Percentiles rank a stretch among this genome's conserved stretches.
These are phyloP conservation scores for Corynespora cassiicola DNA, from an alignment of 2,329 filamentous ascomycete genomes.

Conservation along the genomic window DNA sequence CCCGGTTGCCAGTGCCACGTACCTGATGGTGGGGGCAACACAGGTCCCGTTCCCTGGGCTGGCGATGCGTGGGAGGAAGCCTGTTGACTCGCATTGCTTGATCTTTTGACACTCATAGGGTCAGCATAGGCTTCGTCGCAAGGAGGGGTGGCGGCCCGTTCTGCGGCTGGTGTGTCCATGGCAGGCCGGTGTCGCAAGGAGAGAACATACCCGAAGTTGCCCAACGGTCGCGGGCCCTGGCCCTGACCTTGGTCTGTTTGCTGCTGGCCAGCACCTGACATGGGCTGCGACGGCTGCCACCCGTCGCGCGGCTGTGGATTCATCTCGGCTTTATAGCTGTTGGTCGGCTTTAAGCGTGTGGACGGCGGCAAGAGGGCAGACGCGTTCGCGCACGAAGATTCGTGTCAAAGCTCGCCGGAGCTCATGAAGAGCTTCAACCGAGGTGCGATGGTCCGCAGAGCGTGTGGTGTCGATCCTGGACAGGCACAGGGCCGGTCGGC, in stretches of 20 bases:
- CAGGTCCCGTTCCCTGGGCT: slow-evolving; percentile 42
- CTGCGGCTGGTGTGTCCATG: slow-evolving; percentile 23
- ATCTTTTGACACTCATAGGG: slow-evolving; percentile 23
- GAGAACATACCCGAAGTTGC: slow-evolving; percentile 43
- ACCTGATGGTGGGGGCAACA: slow-evolving; percentile 50
- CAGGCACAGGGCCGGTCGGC: slow-evolving; percentile 22
- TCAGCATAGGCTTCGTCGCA: slow-evolving; percentile 25
- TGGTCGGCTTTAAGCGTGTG: slow-evolving; percentile 31
- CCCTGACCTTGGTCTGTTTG: slow-evolving; percentile 43
- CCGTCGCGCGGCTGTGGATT: slow-evolving; percentile 50
- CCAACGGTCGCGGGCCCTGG: slow-evolving; percentile 41
- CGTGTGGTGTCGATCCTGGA: slow-evolving; percentile 18
- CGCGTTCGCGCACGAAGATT: slow-evolving; percentile 21
- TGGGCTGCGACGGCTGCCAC: slow-evolving; percentile 53
- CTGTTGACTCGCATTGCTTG: slow-evolving; percentile 40
- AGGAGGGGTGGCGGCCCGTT: slow-evolving; percentile 13
- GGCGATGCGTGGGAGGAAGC: slow-evolving; percentile 41
- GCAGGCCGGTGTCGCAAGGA: slow-evolving; percentile 6
- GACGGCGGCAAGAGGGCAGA: slow-evolving; percentile 16
- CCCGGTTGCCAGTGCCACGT: slow-evolving; percentile 21
- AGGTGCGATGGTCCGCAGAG: slow-evolving; percentile 10
- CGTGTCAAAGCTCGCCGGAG: slow-evolving; percentile 13
- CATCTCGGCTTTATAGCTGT: slow-evolving; percentile 44
- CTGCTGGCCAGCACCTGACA: slow-evolving; percentile 56
- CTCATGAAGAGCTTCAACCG: slow-evolving; percentile 29